Base-by-base conservation (phyloP, 495 filamentous ascomycete genomes). In the Astrothelium macrocarpum region DNA sequence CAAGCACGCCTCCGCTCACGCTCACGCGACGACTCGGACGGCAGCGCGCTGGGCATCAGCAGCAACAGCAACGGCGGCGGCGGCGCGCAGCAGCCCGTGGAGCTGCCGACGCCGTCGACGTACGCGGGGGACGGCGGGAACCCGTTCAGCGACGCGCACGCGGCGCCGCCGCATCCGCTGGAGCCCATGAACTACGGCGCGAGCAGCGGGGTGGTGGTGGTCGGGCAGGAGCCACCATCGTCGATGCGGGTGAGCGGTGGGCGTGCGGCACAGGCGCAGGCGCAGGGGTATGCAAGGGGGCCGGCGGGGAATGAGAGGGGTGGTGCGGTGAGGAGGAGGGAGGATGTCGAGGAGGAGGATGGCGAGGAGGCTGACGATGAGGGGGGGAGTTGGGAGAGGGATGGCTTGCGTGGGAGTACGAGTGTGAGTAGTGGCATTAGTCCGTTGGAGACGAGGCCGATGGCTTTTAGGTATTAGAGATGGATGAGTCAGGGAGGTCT, bases 361-460 rank as follows among this genome's bases (percentile, higher is more conserved):
- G 67, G 66, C 29, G 43, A 32, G 39, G 60, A 66, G 29, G 56
- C 56, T 5, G 61, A 66, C 16, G 67, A 66, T 34, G 67, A 65
- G 34, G 20, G 61, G 28, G 34, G 29, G 26, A 59, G 62, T 7
- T 5, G 31, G 26, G 65, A 23, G 46, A 14, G 39, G 61, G 16
- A 60, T 23, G n/a, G 64, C 29, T 25, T 42, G 58, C 20, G 61
- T 25, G 25, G 32, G 45, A 18, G 59, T 31, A 29, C 18, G 59
- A 56, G 59, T 32, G 28, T 23, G 31, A 29, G 29, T 53, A 59
- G 59, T 53, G 32, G 20, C 20, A 36, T 56, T n/a, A 66, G 61
- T 63, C 65, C 65, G 45, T 61, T 66, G 56, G 65, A 66, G 61
- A 39, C 53, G 32, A 31, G 61, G 61, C 61, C n/a, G n/a, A 29